These are phyloP conservation scores for Aphanocladium album DNA, from an alignment of 2,329 filamentous ascomycete species.

Conservation along the genomic window DNA sequence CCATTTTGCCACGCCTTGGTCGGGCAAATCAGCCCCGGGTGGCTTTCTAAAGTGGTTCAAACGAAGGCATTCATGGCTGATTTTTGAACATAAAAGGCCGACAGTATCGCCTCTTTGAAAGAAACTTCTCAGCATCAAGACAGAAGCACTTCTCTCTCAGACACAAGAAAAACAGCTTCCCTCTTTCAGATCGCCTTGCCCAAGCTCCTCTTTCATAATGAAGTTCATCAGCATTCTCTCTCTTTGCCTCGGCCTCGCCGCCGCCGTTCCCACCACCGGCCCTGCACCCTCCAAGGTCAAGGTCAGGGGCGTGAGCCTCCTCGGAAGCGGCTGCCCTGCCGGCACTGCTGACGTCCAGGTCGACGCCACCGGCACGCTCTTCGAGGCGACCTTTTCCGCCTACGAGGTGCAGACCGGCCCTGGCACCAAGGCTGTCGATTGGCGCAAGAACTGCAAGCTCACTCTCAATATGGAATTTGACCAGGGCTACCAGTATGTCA, in stretches of 20 bases:
- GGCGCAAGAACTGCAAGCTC: conserved; percentile 25
- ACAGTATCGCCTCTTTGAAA: not conserved
- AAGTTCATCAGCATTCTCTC: not conserved
- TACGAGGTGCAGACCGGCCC: conserved; percentile 23
- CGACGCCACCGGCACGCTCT: conserved; percentile 21
- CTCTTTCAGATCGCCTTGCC: not conserved
- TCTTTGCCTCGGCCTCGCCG: conserved; percentile 9
- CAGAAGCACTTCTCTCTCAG: not conserved
- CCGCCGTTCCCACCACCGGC: not conserved
- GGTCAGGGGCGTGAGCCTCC: conserved; percentile 19
- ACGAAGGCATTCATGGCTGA: not conserved
- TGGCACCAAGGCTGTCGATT: conserved; percentile 18
- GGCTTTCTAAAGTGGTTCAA: not conserved
- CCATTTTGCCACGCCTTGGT: not conserved
- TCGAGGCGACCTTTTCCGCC: conserved; percentile 23
- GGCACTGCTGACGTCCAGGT: conserved; percentile 21
- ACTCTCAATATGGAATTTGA: conserved; percentile 23
- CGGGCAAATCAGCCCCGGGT: not conserved
- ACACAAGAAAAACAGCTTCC: not conserved
- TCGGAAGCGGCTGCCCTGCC: conserved; percentile 23
- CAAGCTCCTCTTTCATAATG: not conserved
- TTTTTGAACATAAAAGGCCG: not conserved
- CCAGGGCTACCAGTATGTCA: conserved; percentile 22
- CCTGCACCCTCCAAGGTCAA: conserved; percentile 15
- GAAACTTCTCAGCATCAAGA: not conserved